Conservation (phyloP, 352 stramenopile species). For the Phytophthora foliorum region DNA sequence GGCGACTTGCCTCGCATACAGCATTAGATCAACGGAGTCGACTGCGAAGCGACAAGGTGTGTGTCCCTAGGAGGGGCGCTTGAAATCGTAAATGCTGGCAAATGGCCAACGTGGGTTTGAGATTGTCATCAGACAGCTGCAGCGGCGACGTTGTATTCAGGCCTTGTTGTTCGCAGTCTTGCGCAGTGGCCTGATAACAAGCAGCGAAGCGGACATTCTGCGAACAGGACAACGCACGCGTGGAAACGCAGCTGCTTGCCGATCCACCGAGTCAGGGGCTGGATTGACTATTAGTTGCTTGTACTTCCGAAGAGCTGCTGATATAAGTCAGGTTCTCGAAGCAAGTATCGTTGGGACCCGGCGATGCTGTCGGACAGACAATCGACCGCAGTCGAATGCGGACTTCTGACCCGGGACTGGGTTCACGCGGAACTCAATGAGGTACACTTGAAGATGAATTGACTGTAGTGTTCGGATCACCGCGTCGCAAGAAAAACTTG, state of each 20-base stretch:
- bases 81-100: not conserved
- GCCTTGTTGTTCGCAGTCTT: not conserved
- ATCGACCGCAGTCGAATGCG: not conserved
- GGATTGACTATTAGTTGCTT: not conserved
- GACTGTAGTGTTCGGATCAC: too few relatives aligned
- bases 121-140: not conserved
- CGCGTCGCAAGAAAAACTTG: too few relatives aligned
- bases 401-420: not conserved
- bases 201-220: not conserved
- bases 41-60: not conserved
- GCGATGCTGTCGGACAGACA: not conserved
- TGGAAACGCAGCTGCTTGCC: conserved; percentile 11
- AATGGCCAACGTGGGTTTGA: conserved; percentile 4
- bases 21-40: not conserved
- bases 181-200: not conserved
- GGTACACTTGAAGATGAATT: too few relatives aligned
- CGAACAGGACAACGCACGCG: not conserved
- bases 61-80: not conserved
- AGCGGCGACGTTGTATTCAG: not conserved
- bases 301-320: not conserved
- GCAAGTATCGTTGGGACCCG: not conserved
- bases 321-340: too few relatives aligned
- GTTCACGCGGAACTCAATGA: not conserved
- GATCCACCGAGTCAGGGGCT: not conserved
- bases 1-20: not conserved